Evolutionary conservation across 108 stramenopile genomes (phyloP), one percentile per base, ranked within the genome.

Genomic region (Tribonema minus): DNA sequence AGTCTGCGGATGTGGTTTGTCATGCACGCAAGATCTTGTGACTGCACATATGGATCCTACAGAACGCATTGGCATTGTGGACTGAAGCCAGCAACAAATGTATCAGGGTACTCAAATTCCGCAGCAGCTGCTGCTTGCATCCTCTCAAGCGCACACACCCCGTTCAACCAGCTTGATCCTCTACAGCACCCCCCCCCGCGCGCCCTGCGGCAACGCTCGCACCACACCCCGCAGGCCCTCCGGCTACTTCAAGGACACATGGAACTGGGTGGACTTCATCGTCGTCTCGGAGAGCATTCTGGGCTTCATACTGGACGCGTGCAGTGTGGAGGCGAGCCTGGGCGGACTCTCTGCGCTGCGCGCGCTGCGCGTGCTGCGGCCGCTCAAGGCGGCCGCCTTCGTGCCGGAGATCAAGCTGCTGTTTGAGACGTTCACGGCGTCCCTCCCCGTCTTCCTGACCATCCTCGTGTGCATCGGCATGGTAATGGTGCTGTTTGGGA

Each of bases 241-340:
- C 23, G 58, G 46, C 61, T 75, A 75, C 64, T 75, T 75, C 40
- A 63, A 66, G 54, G 74, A 75, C 25, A 75, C 64, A 15, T 75
- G 74, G 64, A 75, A 75, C 33, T 75, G 64, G 74, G 36, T 73
- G 30, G 72, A 73, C 37, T 61, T 62, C 5, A 31, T 73, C 0
- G 72, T 73, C 1, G 72, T 73, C 6, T 20, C 63, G 3, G 72
- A 73, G 39, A 73, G 72, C 62, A 37, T 64, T 12, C 23, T 64
- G 34, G 63, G 72, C 39, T 59, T 73, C 1, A 36, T 73, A 26
- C 72, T 73, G 30, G 23, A 64, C 37, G 72, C 62, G 0, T 15
- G 38, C 38, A 36, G 37, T 29, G n/a, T n/a, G n/a, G 30, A 32
- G 30, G 38, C 61, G 1, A 73, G 39, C 30, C 37, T 37, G 20